Conservation (phyloP, 1,284 basidiomycete genomes). For the Malassezia japonica region DNA sequence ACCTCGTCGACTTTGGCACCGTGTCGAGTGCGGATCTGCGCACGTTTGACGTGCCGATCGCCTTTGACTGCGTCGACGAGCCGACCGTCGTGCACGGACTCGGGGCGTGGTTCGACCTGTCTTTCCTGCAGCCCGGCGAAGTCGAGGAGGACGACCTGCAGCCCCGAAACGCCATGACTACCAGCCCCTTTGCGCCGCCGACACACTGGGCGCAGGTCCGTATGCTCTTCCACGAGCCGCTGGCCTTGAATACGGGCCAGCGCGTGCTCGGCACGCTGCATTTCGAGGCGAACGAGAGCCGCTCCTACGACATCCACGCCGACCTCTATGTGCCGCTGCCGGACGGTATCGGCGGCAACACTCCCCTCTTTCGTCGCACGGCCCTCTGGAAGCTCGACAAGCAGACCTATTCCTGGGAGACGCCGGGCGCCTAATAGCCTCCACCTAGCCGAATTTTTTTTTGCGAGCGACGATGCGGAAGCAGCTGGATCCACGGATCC, state of each 20-base stretch:
- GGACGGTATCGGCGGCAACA: too few relatives aligned
- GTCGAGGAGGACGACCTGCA: conserved; percentile 17
- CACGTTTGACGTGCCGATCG: conserved; percentile 35
- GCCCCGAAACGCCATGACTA: conserved; percentile 27
- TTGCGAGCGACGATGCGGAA: conserved; percentile 31
- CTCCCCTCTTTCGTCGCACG: conserved; percentile 16
- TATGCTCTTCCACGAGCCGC: conserved; percentile 35
- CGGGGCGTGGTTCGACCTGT: conserved; percentile 43
- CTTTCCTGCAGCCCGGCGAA: conserved; percentile 21
- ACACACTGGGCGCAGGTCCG: conserved; percentile 47
- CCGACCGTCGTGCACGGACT: conserved; percentile 35
- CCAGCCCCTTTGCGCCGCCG: conserved; percentile 36
- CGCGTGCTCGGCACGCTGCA: conserved; percentile 31
- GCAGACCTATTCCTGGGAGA: conserved; percentile 42
- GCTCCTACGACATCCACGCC: conserved; percentile 35
- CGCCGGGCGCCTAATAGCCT: not conserved
- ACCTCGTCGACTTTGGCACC: conserved; percentile 35
- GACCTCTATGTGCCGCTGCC: conserved; percentile 16
- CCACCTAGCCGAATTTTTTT: conserved; percentile 2
- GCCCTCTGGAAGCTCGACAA: conserved; percentile 37
- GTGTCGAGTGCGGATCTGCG: conserved; percentile 28
- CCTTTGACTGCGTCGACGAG: conserved; percentile 24
- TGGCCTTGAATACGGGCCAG: conserved; percentile 40
- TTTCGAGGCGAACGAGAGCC: conserved; percentile 35
- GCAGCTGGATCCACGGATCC: conserved; percentile 70